phyloP scores from a whole-genome alignment of 768 basidiomycete species.

The Tulasnella sp. region DNA sequence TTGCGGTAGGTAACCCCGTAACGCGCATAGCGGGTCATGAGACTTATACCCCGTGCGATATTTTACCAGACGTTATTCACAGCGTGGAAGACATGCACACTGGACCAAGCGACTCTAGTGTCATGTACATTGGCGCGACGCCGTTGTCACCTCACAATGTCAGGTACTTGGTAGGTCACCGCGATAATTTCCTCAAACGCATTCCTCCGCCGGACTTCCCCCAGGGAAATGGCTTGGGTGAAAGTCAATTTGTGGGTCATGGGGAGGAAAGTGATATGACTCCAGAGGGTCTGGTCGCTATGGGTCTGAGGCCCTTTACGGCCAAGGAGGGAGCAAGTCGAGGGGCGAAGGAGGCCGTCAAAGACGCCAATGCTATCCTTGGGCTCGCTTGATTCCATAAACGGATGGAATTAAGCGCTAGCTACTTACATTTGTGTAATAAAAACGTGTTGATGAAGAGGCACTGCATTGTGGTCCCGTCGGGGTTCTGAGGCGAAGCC shows the following conservation, averaged over 20 bases:
- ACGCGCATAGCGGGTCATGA: background rate
- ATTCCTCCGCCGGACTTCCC: conserved; percentile 54
- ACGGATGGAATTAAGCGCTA: background rate
- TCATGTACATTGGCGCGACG: conserved; percentile 69
- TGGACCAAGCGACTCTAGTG: conserved; percentile 27
- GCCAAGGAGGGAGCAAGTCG: background rate
- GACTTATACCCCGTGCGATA: conserved; percentile 36
- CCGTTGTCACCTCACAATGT: conserved; percentile 56
- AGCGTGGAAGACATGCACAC: conserved; percentile 26
- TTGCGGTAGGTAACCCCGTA: conserved; percentile 36
- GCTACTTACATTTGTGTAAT: background rate
- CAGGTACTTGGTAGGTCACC: conserved; percentile 55
- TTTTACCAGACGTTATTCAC: conserved; percentile 25
- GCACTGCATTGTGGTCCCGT: background rate
- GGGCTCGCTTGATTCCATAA: background rate
- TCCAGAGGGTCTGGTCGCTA: conserved; percentile 10
- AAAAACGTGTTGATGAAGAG: background rate
- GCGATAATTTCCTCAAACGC: conserved; percentile 50
- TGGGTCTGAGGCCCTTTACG: conserved; percentile 12
- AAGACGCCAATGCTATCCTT: conserved; percentile 13
- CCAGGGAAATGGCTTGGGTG: conserved; percentile 8
- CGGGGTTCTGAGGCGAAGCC: background rate
- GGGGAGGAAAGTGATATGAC: conserved; percentile 16
- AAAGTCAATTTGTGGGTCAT: conserved; percentile 7
- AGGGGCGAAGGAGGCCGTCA: conserved; percentile 11